These are phyloP conservation scores for Cryptococcus sp. DNA, from an alignment of 1,284 basidiomycete species.

Conservation along the genomic window DNA sequence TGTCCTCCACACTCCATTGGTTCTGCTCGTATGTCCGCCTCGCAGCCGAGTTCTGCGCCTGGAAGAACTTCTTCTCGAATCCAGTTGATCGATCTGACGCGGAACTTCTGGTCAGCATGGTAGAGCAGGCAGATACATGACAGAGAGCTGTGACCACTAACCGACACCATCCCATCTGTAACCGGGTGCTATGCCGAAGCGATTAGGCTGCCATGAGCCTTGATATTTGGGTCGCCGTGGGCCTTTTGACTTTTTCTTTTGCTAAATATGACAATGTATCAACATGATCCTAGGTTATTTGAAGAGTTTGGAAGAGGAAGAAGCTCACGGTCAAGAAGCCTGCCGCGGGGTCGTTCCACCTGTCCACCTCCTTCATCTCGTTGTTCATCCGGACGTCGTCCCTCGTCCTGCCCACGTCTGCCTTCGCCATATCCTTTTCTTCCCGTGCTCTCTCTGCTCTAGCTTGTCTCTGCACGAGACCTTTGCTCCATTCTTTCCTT, in stretches of 20 bases:
- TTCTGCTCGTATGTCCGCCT: constrained; percentile 71
- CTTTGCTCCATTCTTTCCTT: constrained; percentile 97
- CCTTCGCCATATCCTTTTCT: constrained; percentile 66
- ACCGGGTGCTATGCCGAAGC: constrained; percentile 91
- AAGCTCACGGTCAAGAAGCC: constrained; percentile 85
- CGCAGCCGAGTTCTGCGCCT: constrained; percentile 72
- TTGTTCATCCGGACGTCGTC: constrained; percentile 86
- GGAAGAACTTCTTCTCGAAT: constrained; percentile 90
- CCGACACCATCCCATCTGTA: constrained; percentile 97
- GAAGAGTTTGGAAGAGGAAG: too few species aligned
- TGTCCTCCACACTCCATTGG: constrained; percentile 84
- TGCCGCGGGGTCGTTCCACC: constrained; percentile 95
- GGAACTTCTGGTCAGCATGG: constrained; percentile 10
- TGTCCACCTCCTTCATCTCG: constrained; percentile 71
- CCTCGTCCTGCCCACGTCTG: constrained; percentile 66
- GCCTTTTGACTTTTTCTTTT: constrained; percentile 68
- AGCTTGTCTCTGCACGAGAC: constrained; percentile 81
- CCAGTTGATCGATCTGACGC: constrained; percentile 81
- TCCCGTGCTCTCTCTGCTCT: constrained; percentile 65
- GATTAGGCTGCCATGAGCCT: constrained; percentile 89
- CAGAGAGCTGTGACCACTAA: constrained; percentile 54
- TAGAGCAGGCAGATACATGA: constrained; percentile 9
- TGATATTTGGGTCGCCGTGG: constrained; percentile 79
- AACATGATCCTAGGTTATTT: background rate
- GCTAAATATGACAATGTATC: constrained; percentile 31